Evolutionary conservation across 768 basidiomycete genomes (phyloP).

Genomic region (Neoboletus subvelutipes): DNA sequence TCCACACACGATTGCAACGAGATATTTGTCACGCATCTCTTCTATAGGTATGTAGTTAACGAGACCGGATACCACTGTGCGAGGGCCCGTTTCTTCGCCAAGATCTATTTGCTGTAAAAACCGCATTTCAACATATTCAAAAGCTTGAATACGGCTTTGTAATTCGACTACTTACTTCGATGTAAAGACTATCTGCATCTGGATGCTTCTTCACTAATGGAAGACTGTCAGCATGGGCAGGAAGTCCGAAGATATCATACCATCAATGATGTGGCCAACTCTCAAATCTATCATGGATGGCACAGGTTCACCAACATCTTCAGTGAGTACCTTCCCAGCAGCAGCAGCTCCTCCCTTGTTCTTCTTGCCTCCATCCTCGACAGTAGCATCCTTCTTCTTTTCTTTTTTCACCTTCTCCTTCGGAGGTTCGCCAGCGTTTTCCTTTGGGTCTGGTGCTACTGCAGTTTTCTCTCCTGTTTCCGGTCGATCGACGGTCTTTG

Average conservation of each 20-base stretch:
- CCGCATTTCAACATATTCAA: not conserved
- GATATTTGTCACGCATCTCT: slow-evolving; percentile 79
- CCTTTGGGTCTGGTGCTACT: slow-evolving; percentile 36
- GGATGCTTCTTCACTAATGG: slow-evolving; percentile 87
- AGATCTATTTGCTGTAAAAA: slow-evolving; percentile 85
- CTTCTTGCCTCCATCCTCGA: slow-evolving; percentile 36
- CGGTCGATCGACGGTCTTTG: slow-evolving; percentile 34
- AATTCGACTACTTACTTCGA: slow-evolving; percentile 59
- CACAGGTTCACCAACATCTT: slow-evolving; percentile 76
- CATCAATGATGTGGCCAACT: slow-evolving; percentile 89
- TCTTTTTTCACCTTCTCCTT: slow-evolving; percentile 41
- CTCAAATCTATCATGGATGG: slow-evolving; percentile 98
- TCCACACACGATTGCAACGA: slow-evolving; percentile 74
- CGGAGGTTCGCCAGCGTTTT: slow-evolving; percentile 34
- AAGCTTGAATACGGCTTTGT: not conserved
- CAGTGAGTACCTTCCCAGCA: slow-evolving; percentile 37
- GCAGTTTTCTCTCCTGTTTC: slow-evolving; percentile 27
- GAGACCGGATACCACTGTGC: slow-evolving; percentile 95
- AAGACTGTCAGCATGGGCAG: slow-evolving; percentile 3
- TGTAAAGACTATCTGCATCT: slow-evolving; percentile 95
- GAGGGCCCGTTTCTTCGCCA: slow-evolving; percentile 91
- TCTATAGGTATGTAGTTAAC: slow-evolving; percentile 97
- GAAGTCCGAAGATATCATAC: slow-evolving; percentile 43
- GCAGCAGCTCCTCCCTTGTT: slow-evolving; percentile 38
- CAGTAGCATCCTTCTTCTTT: slow-evolving; percentile 54